Evolutionary conservation across 2,329 filamentous ascomycete genomes (phyloP).

Genomic region (Fusarium avenaceum): DNA sequence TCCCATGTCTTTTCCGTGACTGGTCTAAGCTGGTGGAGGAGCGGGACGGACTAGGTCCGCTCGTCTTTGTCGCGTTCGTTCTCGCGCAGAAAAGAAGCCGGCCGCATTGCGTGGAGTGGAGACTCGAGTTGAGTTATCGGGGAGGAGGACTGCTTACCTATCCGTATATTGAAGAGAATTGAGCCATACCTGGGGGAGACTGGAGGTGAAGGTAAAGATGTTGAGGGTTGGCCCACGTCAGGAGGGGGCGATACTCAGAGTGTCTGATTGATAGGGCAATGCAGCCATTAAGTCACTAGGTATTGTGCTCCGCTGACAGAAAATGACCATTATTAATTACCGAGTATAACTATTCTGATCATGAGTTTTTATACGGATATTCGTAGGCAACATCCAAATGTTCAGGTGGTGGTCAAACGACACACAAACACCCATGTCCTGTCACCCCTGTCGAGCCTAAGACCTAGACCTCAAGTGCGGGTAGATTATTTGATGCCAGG

Average conservation of each 20-base stretch:
- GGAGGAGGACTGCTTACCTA: slow-evolving; percentile 5
- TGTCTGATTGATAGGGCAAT: neutral
- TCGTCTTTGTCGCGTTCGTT: slow-evolving; percentile 15
- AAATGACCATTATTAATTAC: neutral
- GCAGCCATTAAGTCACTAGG: neutral
- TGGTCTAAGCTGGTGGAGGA: slow-evolving; percentile 6
- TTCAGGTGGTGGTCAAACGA: slow-evolving; percentile 16
- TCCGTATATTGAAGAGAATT: neutral
- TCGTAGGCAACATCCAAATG: neutral
- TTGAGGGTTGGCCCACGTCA: neutral
- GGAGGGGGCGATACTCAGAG: neutral
- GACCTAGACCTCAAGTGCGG: slow-evolving; percentile 26
- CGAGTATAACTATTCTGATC: neutral
- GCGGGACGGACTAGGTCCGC: slow-evolving; percentile 25
- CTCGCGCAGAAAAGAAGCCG: slow-evolving; percentile 23
- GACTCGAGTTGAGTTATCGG: slow-evolving; percentile 3
- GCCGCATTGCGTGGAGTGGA: slow-evolving; percentile 17
- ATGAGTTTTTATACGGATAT: neutral
- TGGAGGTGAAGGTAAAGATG: neutral
- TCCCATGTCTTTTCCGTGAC: slow-evolving; percentile 16
- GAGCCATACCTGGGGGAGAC: neutral
- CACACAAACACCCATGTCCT: slow-evolving; percentile 4
- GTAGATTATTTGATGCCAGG: slow-evolving; percentile 14
- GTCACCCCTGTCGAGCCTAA: slow-evolving; percentile 21
- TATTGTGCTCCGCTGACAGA: neutral